Base-by-base conservation (phyloP, 306 rosid species). In the Abrus precatorius region DNA sequence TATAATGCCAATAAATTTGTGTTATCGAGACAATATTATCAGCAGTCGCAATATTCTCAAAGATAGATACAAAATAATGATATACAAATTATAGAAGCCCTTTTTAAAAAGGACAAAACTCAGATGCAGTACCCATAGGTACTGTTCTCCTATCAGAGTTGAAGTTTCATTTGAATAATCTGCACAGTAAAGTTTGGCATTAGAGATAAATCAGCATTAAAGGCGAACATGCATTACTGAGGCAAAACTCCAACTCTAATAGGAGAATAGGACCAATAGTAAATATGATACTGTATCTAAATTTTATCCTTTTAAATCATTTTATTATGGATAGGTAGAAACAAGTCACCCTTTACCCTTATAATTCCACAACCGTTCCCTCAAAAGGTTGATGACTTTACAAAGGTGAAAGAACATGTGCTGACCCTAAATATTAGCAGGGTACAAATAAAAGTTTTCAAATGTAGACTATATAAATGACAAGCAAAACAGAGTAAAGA, bases 1-100 rank as follows among this genome's bases (percentile, higher is more conserved):
- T 65, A 43, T 8, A 40, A 64, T 41, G 72, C 53, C 27, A 76
- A 14, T 5, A 34, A 9, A 77, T 20, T 20, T 36, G 12, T 63
- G 54, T 77, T 40, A 52, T 29, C 13, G 27, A 32, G 36, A 32
- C 56, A 77, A 53, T 8, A 53, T 28, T 50, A 36, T 32, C 14
- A 72, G 12, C 5, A 52, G 33, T 65, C 73, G 36, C 71, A 48
- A 27, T 45, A 48, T 34, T 70, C 11, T 27, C 34, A 65, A 65
- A 41, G 50, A 8, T 63, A 5, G 9, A 52, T 12, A 64, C 30
- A n/a, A 52, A 50, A 52, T 27, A 52, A 14, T 57, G 50, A 47
- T 14, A 5, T 20, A 54, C 38, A 72, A 53, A 70, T 70, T 28
- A 13, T 4, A 20, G 20, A 64, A 64, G 40, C 49, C 38, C 67